Evolutionary conservation across 2,329 filamentous ascomycete species (phyloP).

Genomic region (Tolypocladium paradoxum): DNA sequence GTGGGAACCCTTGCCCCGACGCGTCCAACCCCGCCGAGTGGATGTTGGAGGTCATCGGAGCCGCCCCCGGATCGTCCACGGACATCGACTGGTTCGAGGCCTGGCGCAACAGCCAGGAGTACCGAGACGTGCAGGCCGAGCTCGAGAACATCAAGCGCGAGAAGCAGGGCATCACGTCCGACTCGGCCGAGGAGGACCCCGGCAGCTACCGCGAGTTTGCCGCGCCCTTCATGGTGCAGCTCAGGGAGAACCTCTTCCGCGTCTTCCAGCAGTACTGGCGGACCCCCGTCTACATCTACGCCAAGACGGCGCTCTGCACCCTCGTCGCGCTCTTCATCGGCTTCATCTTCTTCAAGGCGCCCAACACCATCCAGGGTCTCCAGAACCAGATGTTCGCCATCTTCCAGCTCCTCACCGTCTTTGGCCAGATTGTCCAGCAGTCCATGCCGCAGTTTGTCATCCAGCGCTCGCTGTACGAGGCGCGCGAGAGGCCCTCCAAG

Average conservation of each 20-base stretch:
- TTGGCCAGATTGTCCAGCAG: slow-evolving; percentile 68
- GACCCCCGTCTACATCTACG: slow-evolving; percentile 79
- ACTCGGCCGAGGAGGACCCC: slow-evolving; percentile 22
- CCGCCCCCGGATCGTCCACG: slow-evolving; percentile 51
- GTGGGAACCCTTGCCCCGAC: slow-evolving; percentile 51
- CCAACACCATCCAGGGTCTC: slow-evolving; percentile 63
- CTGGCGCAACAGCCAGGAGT: slow-evolving; percentile 51
- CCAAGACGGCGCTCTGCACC: slow-evolving; percentile 60
- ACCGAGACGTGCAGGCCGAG: slow-evolving; percentile 42
- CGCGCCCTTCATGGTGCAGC: slow-evolving; percentile 58
- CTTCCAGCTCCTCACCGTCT: slow-evolving; percentile 75
- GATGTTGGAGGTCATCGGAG: slow-evolving; percentile 57
- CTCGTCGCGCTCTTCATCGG: slow-evolving; percentile 65
- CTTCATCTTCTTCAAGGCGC: slow-evolving; percentile 66
- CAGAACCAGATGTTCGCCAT: slow-evolving; percentile 82
- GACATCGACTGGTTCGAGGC: slow-evolving; percentile 55
- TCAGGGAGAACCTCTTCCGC: slow-evolving; percentile 56
- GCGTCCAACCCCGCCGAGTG: slow-evolving; percentile 74
- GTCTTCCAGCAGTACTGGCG: slow-evolving; percentile 92
- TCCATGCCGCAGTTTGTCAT: slow-evolving; percentile 81
- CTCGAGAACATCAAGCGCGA: slow-evolving; percentile 44
- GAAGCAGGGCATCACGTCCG: slow-evolving; percentile 21
- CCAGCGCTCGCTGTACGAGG: slow-evolving; percentile 73
- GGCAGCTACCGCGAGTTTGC: slow-evolving; percentile 65
- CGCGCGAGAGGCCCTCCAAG: slow-evolving; percentile 74